Evolutionary conservation across 371 early-diverging fungal genomes (phyloP).

Genomic region (Apophysomyces trapeziformis): DNA sequence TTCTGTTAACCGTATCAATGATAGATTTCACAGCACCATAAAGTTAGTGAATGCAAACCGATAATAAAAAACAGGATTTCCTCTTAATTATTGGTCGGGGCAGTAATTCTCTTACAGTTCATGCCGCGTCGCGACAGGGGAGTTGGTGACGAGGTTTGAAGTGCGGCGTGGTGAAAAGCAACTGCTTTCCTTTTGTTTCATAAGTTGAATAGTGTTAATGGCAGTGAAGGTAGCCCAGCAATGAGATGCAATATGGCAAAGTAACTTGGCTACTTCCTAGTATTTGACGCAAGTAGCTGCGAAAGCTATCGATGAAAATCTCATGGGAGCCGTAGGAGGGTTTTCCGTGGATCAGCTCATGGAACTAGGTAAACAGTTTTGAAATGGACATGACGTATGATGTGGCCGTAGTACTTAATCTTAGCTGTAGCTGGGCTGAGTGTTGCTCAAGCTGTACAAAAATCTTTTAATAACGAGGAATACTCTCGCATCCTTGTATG

Average conservation of each 20-base stretch:
- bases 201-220: neutral
- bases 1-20: neutral
- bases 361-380: conserved; percentile 62
- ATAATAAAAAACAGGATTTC: neutral
- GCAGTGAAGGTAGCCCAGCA: neutral
- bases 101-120: neutral
- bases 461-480: conserved; percentile 59
- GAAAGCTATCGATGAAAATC: conserved; percentile 79
- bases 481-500: conserved; percentile 71
- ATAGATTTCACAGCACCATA: neutral
- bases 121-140: conserved; percentile 9
- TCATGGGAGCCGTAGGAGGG: conserved; percentile 84
- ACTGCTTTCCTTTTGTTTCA: neutral
- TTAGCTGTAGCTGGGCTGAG: conserved; percentile 77
- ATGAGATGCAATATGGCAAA: neutral
- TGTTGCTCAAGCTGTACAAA: conserved; percentile 86
- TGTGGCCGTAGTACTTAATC: neutral
- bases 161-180: neutral
- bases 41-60: neutral
- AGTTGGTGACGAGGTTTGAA: neutral
- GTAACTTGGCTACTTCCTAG: conserved; percentile 33
- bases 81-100: too few species aligned
- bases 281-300: conserved; percentile 79
- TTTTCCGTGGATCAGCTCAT: conserved; percentile 89
- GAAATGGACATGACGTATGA: conserved; percentile 4